These are phyloP conservation scores for Graphilbum fragrans DNA, from an alignment of 2,329 filamentous ascomycete genomes.

Conservation along the genomic window DNA sequence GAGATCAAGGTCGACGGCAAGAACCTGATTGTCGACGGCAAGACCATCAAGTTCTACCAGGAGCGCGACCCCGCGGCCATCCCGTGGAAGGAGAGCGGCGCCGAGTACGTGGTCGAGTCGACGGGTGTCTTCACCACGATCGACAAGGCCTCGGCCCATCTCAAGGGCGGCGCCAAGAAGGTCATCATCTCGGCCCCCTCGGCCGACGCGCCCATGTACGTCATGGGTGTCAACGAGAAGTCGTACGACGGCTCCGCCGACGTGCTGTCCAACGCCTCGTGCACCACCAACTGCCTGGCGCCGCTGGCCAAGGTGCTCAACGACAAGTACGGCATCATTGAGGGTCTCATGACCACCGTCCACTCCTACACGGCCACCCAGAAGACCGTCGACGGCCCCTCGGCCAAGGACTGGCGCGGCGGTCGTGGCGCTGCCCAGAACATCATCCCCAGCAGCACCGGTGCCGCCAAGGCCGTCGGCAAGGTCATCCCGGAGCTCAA, in stretches of 20 bases:
- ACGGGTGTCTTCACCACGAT: constrained; percentile 98
- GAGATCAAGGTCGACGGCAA: constrained; percentile 60
- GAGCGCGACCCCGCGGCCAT: constrained; percentile 85
- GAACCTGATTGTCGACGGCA: constrained; percentile 82
- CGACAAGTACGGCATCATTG: constrained; percentile 94
- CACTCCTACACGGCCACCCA: constrained; percentile 99
- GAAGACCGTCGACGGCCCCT: constrained; percentile 98
- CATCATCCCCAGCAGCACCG: constrained; percentile 98
- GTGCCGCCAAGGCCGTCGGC: constrained; percentile 99
- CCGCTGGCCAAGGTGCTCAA: constrained; percentile 98
- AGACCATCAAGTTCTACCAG: constrained; percentile 87
- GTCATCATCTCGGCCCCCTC: constrained; percentile 88
- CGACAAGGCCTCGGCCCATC: constrained; percentile 88
- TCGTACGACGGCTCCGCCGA: constrained; percentile 81
- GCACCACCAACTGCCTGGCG: constrained; percentile 99
- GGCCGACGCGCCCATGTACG: constrained; percentile 98
- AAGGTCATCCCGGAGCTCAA: constrained; percentile 98
- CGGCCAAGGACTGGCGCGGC: constrained; percentile 98
- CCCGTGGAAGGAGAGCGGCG: constrained; percentile 78
- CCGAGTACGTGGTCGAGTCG: constrained; percentile 92
- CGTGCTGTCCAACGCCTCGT: constrained; percentile 98
- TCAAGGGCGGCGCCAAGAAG: constrained; percentile 97
- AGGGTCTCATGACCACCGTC: constrained; percentile 99
- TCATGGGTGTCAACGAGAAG: constrained; percentile 98
- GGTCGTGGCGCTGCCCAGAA: constrained; percentile 97